Base-by-base conservation (phyloP, 2,329 filamentous ascomycete species). In the Neopestalotiopsis sp. region DNA sequence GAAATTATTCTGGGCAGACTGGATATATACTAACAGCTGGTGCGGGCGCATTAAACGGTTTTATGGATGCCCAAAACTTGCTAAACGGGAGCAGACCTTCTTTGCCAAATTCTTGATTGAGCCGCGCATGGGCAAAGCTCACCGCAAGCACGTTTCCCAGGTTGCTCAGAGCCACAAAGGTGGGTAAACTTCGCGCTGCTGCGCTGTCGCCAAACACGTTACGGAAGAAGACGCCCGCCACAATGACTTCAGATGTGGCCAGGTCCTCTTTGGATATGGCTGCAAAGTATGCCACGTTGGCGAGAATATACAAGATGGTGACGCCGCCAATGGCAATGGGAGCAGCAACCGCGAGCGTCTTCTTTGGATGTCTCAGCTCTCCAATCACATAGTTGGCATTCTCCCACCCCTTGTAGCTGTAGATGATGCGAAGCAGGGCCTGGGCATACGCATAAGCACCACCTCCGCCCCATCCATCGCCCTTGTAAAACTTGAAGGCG, bases 1-100 rank as follows among this genome's bases (percentile, higher is more conserved):
- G 64, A 45, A 56, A 38, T 28, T 17, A 7, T 17, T 7, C 3
- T 6, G 58, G 28, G n/a, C 17, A 38, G 7, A 14, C n/a, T 28
- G 24, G 61, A 2, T 42, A 30, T 9, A 20, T 40, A 79, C 80
- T 74, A 78, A 84, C 82, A 12, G 85, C 80, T 6, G 88, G 82
- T n/a, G 88, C 85, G 0, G 91, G 91, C 0, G 91, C 86, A 68
- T 90, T 89, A 70, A 90, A 91, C 0, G 91, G 91, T 78, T 86
- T 88, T 74, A 90, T 91, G 3, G 89, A 92, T 0, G 91, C 91
- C 88, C 89, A 93, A 76, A 93, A 87, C 2, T 84, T 83, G 70
- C 88, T 89, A 67, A 86, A 91, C 0, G 91, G 91, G 14, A 93
- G 75, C 5, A 93, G 81, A 0, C 90, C 90, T 74, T 94, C 91